Conservation (phyloP, 331 rosid species). For the Ulmus americana region DNA sequence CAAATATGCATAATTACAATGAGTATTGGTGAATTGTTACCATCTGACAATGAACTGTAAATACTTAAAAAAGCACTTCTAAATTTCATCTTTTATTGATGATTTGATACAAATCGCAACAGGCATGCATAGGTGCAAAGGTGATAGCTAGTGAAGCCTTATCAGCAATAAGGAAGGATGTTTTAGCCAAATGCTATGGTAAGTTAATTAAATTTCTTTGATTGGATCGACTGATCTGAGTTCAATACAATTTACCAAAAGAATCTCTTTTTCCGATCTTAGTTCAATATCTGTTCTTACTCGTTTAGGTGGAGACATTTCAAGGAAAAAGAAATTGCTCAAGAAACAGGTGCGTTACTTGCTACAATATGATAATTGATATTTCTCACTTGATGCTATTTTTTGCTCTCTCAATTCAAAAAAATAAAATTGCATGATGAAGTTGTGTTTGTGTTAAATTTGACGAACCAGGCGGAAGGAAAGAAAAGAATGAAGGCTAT, state of each 20-base stretch:
- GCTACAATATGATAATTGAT: too few relatives aligned
- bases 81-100: too few relatives aligned
- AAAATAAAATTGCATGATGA: too few relatives aligned
- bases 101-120: background rate
- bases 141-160: conserved; percentile 77
- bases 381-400: too few relatives aligned
- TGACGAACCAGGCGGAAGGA: conserved; percentile 57
- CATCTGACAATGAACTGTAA: too few relatives aligned
- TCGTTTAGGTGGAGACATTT: conserved; percentile 63
- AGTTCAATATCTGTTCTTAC: conserved; percentile 8
- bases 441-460: too few relatives aligned
- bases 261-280: background rate
- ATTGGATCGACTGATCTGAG: too few relatives aligned
- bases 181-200: conserved; percentile 85
- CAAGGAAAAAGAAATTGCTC: conserved; percentile 79
- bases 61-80: too few relatives aligned
- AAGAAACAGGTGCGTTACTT: conserved; percentile 54
- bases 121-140: conserved; percentile 78
- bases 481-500: conserved; percentile 88
- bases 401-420: too few relatives aligned
- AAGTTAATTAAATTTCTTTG: conserved; percentile 13
- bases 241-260: too few relatives aligned
- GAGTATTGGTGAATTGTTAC: too few relatives aligned
- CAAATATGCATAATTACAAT: too few relatives aligned
- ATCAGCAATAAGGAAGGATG: conserved; percentile 84